Conservation (phyloP, 148 eudicot species). For the Dysphania ambrosioides region DNA sequence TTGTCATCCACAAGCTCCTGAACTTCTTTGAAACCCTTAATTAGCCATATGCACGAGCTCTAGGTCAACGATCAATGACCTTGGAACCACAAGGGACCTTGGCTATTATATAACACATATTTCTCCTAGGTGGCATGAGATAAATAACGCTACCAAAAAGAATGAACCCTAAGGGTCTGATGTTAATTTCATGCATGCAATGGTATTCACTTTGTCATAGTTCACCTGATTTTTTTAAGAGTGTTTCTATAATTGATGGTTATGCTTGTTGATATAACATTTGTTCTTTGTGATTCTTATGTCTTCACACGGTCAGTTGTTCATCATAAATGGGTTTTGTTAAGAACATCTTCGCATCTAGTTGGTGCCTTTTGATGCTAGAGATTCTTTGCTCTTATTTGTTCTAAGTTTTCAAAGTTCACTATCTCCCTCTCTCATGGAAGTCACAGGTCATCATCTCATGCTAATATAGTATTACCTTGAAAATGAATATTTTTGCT, state of each 20-base stretch:
- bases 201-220: not conserved
- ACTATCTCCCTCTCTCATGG: no score
- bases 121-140: not conserved
- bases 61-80: no score
- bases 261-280: not conserved
- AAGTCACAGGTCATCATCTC: not conserved
- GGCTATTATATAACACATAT: no score
- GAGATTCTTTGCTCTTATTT: not conserved
- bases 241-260: not conserved
- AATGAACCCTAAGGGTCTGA: not conserved
- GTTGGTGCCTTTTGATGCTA: not conserved
- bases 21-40: no score
- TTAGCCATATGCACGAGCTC: no score
- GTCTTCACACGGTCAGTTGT: not conserved
- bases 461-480: not conserved
- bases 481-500: not conserved
- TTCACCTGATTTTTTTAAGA: not conserved
- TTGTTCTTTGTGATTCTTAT: not conserved
- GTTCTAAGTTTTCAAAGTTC: not conserved
- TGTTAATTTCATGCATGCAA: not conserved
- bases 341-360: not conserved
- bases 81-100: no score
- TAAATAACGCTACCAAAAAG: not conserved
- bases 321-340: not conserved
- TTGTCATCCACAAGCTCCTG: no score